Conservation (phyloP, 139 green algal species). For the Tetraselmis chui region DNA sequence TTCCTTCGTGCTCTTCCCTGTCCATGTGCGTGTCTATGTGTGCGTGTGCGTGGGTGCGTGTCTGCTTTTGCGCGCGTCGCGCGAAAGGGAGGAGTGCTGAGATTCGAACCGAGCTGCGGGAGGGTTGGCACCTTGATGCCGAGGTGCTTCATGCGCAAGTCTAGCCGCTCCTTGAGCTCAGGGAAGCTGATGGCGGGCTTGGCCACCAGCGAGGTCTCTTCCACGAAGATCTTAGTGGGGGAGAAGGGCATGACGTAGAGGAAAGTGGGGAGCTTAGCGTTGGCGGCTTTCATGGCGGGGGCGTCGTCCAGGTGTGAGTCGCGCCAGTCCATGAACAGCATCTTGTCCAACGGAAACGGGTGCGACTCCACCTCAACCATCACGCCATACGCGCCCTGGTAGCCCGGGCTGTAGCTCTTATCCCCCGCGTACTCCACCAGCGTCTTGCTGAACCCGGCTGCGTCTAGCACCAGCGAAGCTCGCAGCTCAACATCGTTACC, state of each 20-base stretch:
- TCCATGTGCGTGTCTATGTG: too few relatives aligned
- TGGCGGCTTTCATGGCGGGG: constrained; percentile 47
- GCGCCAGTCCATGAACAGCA: constrained; percentile 99
- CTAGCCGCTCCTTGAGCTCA: constrained; percentile 84
- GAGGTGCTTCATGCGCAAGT: constrained; percentile 71
- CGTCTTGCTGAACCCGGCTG: constrained; percentile 78
- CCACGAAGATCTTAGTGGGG: constrained; percentile 79
- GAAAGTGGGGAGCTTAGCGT: constrained; percentile 83
- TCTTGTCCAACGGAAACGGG: constrained; percentile 83
- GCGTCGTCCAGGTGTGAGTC: constrained; percentile 74
- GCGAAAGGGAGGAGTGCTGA: too few relatives aligned
- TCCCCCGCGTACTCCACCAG: constrained; percentile 78
- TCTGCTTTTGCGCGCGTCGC: too few relatives aligned
- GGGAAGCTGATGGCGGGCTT: constrained; percentile 80
- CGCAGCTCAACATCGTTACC: constrained; percentile 26
- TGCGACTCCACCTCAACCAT: constrained; percentile 78
- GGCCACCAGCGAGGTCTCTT: constrained; percentile 94
- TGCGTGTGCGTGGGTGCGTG: too few relatives aligned
- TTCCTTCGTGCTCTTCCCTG: too few relatives aligned
- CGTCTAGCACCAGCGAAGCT: constrained; percentile 78
- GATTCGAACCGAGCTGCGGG: too few relatives aligned
- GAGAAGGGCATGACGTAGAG: constrained; percentile 98
- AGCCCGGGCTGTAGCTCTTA: constrained; percentile 84
- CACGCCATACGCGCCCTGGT: constrained; percentile 94
- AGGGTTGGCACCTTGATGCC: constrained; percentile 83